These are phyloP conservation scores for Talaromyces sp. DNA, from an alignment of 2,329 filamentous ascomycete genomes.

Conservation along the genomic window DNA sequence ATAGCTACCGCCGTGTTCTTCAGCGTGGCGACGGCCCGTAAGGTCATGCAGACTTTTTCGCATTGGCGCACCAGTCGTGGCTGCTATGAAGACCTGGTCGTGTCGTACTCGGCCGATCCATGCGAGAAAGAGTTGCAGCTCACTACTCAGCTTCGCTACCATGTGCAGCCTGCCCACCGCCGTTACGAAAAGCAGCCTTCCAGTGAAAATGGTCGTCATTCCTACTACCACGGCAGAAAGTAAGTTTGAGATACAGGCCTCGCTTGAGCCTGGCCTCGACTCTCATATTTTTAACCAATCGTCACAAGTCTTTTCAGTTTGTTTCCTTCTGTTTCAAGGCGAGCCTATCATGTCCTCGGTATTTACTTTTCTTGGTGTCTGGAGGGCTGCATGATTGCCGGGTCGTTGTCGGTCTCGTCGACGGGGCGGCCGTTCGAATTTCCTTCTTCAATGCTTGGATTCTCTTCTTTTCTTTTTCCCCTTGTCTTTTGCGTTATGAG, in stretches of 20 bases:
- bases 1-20: constrained; percentile 28
- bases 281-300: background rate
- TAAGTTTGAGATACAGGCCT: background rate
- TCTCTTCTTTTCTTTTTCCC: background rate
- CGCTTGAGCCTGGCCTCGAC: background rate
- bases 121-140: constrained; percentile 35
- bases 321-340: background rate
- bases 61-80: constrained; percentile 21
- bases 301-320: background rate
- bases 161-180: constrained; percentile 9
- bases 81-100: constrained; percentile 27
- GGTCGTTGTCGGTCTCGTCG: background rate
- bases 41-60: constrained; percentile 30
- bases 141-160: constrained; percentile 19
- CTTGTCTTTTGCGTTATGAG: background rate
- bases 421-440: background rate
- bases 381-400: background rate
- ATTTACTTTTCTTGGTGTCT: background rate
- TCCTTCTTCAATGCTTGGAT: background rate
- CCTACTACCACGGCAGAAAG: background rate
- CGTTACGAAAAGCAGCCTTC: constrained; percentile 7
- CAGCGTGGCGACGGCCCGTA: constrained; percentile 26
- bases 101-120: constrained; percentile 35
- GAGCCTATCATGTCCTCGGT: background rate
- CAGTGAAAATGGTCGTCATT: background rate